Evolutionary conservation across 495 filamentous ascomycete species (phyloP).

Genomic region (Xylaria cubensis): DNA sequence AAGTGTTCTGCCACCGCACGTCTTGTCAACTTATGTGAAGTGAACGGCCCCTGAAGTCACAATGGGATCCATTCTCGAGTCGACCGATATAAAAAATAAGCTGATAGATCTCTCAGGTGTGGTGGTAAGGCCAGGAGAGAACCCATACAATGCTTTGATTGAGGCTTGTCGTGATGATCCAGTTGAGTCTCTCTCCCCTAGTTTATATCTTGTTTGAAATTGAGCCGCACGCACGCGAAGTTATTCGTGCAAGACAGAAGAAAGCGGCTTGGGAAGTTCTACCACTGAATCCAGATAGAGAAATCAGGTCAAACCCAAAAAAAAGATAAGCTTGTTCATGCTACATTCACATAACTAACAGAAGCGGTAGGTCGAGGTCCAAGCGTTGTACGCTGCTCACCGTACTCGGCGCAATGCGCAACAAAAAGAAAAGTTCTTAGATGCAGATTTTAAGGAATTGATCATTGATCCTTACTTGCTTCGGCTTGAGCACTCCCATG

Average conservation of each 20-base stretch:
- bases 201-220: not conserved
- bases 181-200: slow-evolving; percentile 52
- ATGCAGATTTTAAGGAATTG: slow-evolving; percentile 70
- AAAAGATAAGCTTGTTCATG: not conserved
- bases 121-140: slow-evolving; percentile 56
- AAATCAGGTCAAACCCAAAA: not conserved
- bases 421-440: slow-evolving; percentile 71
- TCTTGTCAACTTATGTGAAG: not conserved
- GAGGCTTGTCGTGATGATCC: slow-evolving; percentile 62
- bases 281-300: not conserved
- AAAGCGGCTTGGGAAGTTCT: not conserved
- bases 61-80: slow-evolving; percentile 46
- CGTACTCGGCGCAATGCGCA: slow-evolving; percentile 73
- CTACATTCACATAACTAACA: slow-evolving; percentile 25
- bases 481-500: slow-evolving; percentile 63
- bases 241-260: not conserved
- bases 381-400: slow-evolving; percentile 74
- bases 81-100: slow-evolving; percentile 57
- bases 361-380: slow-evolving; percentile 65
- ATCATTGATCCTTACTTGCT: slow-evolving; percentile 77
- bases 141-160: slow-evolving; percentile 82
- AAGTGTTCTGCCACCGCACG: not conserved
- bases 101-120: slow-evolving; percentile 64
- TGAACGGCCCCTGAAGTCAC: slow-evolving; percentile 11
- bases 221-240: not conserved